Evolutionary conservation across 495 filamentous ascomycete genomes (phyloP), one percentile per base, ranked within the genome.

Genomic region (Annulohypoxylon maeteangense): DNA sequence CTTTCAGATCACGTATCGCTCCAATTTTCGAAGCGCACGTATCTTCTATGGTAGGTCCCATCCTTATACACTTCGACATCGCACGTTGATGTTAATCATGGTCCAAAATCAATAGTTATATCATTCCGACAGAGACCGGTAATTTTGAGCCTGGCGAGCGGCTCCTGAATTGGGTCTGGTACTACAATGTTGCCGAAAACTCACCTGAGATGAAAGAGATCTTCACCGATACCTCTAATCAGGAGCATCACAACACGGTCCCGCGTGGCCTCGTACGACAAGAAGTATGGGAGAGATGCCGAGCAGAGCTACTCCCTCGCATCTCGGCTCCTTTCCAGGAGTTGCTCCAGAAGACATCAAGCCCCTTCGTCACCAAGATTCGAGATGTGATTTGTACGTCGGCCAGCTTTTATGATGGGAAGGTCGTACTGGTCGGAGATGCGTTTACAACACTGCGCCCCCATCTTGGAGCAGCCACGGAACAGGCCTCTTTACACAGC

Each of bases 141-240:
- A 70, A 76, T 20, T 74, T 82, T 4, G 63, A 74, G 14, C 72
- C 72, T 0, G 82, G 79, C 14, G 56, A 81, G 5, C 78, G 83
- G 2, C 76, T 83, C 0, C 74, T 86, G 31, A 88, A 87, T 62
- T 84, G 76, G 66, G 84, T 87, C 23, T 87, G 83, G 81, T 88
- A 87, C 62, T 75, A 57, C 63, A 85, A 86, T 58, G 78, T 80
- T 25, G 57, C 75, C 0, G 73, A 76, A 36, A 54, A 60, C 23
- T 82, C 81, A 0, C 45, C 72, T 7, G 83, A 81, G 25, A 73
- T 82, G 54, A 71, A 75, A 11, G 79, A 79, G 20, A 62, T 85
- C 0, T 78, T 87, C 73, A 87, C 85, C 0, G 85, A 86, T 70
- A 74, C 66, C 8, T 57, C 80, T 5, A 83, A 82, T 6, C 47